Base-by-base conservation (phyloP, 176 grass and related monocot species). In the sorghum (Sorghum bicolor) region DNA sequence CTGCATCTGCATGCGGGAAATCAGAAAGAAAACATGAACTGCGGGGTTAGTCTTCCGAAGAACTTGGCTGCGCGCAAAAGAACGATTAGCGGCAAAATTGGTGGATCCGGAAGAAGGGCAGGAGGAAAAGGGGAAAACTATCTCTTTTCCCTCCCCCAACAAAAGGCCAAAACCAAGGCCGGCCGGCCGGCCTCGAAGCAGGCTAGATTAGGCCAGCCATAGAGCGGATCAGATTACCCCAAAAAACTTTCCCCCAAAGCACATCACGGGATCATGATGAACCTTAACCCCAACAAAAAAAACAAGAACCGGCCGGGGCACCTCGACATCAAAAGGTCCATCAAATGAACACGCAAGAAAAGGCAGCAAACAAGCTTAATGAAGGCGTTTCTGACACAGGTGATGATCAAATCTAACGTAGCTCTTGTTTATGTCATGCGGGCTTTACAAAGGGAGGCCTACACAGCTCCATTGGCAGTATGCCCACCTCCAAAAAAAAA, bases 381-480 rank as follows among this genome's bases (percentile, higher is more conserved):
- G 68, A 84, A 41, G 64, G 64, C 70, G 41, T 80, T 80, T 90
- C 44, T 81, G 79, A 63, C 69, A 62, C 24, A 80, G 64, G 63
- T 28, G 62, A 34, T 52, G 63, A 76, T 70, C 78, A 82, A 75
- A 83, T 70, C 62, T 36, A 83, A 39, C 37, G 45, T 50, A 25
- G 2, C 67, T 52, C 15, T 70, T 70, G 80, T 87, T 70, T 84
- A 41, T 36, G 79, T 87, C 92, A 88, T 80, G 61, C 74, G 82
- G 71, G 89, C 82, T 94, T 94, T 77, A 86, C 92, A 94, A 92
- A 89, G 89, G 88, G 87, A 92, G 86, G 69, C 92, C 67, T 82
- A 94, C 92, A 92, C 73, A 94, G 92, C 52, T 94, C 92, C 75
- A 84, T 94, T 94, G 92, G 89, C 92, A 94, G 89, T 86, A 94